A percentile compares a stretch with the other conserved stretches of the same genome.
phyloP scores from a whole-genome alignment of 1,284 basidiomycete genomes.

The Pascua guehoae region DNA sequence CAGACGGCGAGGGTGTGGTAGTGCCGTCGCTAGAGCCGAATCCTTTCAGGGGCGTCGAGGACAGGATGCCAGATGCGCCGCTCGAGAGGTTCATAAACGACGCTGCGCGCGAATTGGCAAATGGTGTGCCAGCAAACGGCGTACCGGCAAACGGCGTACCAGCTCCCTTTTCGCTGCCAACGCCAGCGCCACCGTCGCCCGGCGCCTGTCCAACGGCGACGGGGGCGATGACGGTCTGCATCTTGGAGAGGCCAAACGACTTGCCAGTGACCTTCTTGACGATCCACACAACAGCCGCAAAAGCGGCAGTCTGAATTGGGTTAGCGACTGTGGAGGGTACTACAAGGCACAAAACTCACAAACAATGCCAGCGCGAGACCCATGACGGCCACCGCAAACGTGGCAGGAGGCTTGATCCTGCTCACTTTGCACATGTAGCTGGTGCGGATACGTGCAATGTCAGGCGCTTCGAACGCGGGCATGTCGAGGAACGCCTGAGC shows the following conservation, averaged over 20 bases:
- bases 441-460: constrained; percentile 14
- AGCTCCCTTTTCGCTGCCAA: neutral
- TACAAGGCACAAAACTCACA: too few species aligned
- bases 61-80: neutral
- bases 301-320: constrained; percentile 2
- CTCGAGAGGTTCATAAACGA: neutral
- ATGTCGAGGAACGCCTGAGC: constrained; percentile 9
- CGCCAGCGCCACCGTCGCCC: neutral
- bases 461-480: constrained; percentile 4
- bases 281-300: constrained; percentile 2
- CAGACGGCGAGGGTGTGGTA: neutral
- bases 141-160: constrained; percentile 2
- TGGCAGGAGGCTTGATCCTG: constrained; percentile 16
- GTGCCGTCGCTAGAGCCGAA: neutral
- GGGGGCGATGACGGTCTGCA: neutral
- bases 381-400: constrained; percentile 14
- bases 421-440: constrained; percentile 17
- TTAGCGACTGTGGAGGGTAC: too few species aligned
- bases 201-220: neutral
- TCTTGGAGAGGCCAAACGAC: constrained; percentile 1
- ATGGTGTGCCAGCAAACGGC: neutral
- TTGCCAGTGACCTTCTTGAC: constrained; percentile 3
- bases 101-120: constrained; percentile 4
- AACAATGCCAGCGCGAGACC: constrained; percentile 18
- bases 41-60: constrained; percentile 4